phyloP scores from a whole-genome alignment of 2,329 filamentous ascomycete species.

The Blastomyces silverae region DNA sequence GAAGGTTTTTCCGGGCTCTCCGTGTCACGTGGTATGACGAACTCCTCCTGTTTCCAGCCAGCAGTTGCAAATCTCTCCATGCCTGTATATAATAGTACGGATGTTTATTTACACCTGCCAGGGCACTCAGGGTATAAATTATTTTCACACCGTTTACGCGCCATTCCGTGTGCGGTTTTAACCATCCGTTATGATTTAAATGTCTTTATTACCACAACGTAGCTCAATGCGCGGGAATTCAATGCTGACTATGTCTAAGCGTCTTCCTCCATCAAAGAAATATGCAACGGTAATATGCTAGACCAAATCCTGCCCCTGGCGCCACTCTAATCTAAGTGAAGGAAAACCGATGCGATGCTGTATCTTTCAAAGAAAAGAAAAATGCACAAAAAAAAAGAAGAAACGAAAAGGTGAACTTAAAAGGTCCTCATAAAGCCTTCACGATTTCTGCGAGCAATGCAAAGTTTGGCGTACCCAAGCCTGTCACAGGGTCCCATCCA shows the following conservation, averaged over 20 bases:
- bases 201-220: background rate
- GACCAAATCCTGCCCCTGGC: background rate
- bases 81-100: too few species aligned
- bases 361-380: background rate
- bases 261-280: background rate
- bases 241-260: background rate
- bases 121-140: background rate
- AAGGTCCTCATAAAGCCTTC: background rate
- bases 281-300: background rate
- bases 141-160: background rate
- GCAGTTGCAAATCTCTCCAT: too few species aligned
- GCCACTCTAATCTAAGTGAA: background rate
- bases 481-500: conserved; percentile 48
- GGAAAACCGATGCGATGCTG: background rate
- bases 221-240: background rate
- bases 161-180: background rate
- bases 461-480: conserved; percentile 35
- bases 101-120: background rate
- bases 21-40: conserved; percentile 2
- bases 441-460: conserved; percentile 5
- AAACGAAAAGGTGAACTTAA: background rate
- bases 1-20: conserved; percentile 9
- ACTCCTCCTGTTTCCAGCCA: too few species aligned
- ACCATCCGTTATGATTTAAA: background rate
- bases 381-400: background rate